A percentile compares a stretch with the other conserved stretches of the same genome.
Evolutionary conservation across 2,329 filamentous ascomycete species (phyloP).

Genomic region (Monilinia fructicola): DNA sequence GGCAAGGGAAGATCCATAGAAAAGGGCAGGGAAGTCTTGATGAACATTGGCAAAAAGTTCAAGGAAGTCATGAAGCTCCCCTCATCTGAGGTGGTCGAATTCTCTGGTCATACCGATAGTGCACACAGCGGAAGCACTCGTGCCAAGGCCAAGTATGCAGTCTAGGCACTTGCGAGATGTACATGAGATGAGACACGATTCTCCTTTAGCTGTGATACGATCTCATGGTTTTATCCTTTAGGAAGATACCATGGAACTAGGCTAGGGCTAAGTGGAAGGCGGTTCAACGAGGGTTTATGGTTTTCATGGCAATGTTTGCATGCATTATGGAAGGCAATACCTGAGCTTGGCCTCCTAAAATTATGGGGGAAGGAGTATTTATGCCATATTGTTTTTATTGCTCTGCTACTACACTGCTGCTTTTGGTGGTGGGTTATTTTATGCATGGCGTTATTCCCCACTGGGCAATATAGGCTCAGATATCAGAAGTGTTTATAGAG

Average conservation of each 20-base stretch:
- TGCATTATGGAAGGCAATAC: slow-evolving; percentile 26
- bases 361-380: slow-evolving; percentile 22
- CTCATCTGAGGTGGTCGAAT: slow-evolving; percentile 77
- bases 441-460: slow-evolving; percentile 25
- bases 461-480: slow-evolving; percentile 23
- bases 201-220: slow-evolving; percentile 18
- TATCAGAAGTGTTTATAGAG: slow-evolving; percentile 22
- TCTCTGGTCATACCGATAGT: slow-evolving; percentile 93
- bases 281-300: slow-evolving; percentile 26
- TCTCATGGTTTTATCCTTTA: slow-evolving; percentile 4
- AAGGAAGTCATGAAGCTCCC: slow-evolving; percentile 87
- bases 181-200: slow-evolving; percentile 17
- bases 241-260: slow-evolving; percentile 13
- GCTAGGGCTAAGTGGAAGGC: slow-evolving; percentile 21
- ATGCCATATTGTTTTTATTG: slow-evolving; percentile 25
- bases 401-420: slow-evolving; percentile 21
- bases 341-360: slow-evolving; percentile 18
- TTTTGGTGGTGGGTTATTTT: slow-evolving; percentile 19
- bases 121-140: slow-evolving; percentile 91
- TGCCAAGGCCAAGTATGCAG: slow-evolving; percentile 90
- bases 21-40: slow-evolving; percentile 81
- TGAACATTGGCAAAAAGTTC: slow-evolving; percentile 84
- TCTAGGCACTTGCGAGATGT: slow-evolving; percentile 52
- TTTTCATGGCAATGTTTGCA: slow-evolving; percentile 31
- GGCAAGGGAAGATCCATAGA: slow-evolving; percentile 75